Base-by-base conservation (phyloP, 2,329 filamentous ascomycete genomes). In the Sphaerulina populicola region DNA sequence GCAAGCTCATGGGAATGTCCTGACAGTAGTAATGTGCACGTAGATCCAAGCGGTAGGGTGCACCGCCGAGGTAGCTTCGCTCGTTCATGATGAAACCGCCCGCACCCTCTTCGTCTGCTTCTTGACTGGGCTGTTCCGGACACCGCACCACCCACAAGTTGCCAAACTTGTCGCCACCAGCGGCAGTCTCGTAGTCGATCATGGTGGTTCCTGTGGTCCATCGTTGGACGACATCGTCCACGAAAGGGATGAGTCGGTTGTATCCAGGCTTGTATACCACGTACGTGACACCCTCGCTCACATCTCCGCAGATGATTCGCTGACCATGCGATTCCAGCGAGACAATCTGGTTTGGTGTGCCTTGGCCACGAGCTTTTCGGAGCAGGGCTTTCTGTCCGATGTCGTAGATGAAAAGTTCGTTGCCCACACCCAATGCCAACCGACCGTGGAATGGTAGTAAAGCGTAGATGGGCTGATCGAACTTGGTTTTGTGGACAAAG, bases 171-270 rank as follows among this genome's bases (percentile, higher is more conserved):
- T 99, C 93, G 33, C 91, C 91, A 33, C 91, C 93, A 2, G 89
- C 90, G 21, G 87, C 82, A 1, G 93, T 94, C 67, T 98, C 93
- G 69, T 98, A 99, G 70, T 99, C 93, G 1, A 97, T 83, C 88
- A 98, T 95, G 2, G 89, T 80, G 0, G 86, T 85, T 60, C 86
- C 86, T 0, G 88, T 94, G 1, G 88, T 94, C 87, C 90, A 97
- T 30, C 93, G 82, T 45, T 89, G 78, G 54, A 96, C 79, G 6
- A 83, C 85, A 66, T 99, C 93, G 65, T 98, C 93, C 14, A 80
- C 87, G 63, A 98, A 98, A 0, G 91, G 86, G 53, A 98, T 94
- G 43, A 98, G 75, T 62, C 85, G 86, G 69, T 97, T 97, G 59
- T 89, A 86, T 59, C 88, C 82, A 39, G 85, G 83, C 69, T 98